Percentiles rank a stretch among this genome's conserved stretches.
Evolutionary conservation across 768 basidiomycete genomes (phyloP).

Genomic region (Auriculariales sp.): DNA sequence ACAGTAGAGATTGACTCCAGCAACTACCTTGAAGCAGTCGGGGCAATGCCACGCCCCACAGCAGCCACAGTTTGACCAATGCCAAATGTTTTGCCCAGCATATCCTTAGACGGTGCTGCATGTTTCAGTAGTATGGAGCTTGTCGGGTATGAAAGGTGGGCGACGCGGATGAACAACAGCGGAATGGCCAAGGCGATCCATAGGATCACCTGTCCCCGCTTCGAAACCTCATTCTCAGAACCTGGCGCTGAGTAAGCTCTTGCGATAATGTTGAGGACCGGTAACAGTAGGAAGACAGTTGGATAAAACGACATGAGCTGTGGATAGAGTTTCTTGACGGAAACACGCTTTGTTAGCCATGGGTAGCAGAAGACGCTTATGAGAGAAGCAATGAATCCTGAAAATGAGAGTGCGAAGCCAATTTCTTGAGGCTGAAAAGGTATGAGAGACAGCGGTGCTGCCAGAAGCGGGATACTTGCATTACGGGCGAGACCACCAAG

Average conservation of each 20-base stretch:
- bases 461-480: slow-evolving; percentile 20
- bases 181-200: slow-evolving; percentile 2
- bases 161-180: slow-evolving; percentile 2
- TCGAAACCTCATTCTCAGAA: not conserved
- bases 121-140: slow-evolving; percentile 19
- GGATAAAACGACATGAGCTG: slow-evolving; percentile 8
- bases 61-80: slow-evolving; percentile 18
- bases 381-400: slow-evolving; percentile 8
- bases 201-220: not conserved
- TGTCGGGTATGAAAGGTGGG: slow-evolving; percentile 6
- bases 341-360: slow-evolving; percentile 6
- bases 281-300: slow-evolving; percentile 6
- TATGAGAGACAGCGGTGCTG: not conserved
- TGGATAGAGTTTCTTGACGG: slow-evolving; percentile 6
- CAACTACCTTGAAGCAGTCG: slow-evolving; percentile 13
- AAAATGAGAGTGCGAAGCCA: slow-evolving; percentile 7
- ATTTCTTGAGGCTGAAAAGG: slow-evolving; percentile 9
- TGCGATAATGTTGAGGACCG: slow-evolving; percentile 5
- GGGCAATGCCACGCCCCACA: slow-evolving; percentile 13
- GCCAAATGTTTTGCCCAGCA: slow-evolving; percentile 18
- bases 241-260: not conserved
- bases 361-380: slow-evolving; percentile 9
- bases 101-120: slow-evolving; percentile 13
- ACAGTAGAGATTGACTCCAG: not conserved
- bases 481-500: slow-evolving; percentile 45